A percentile compares a stretch with the other conserved stretches of the same genome.
Conservation (phyloP, 495 filamentous ascomycete species). For the Margaritispora aquatica region DNA sequence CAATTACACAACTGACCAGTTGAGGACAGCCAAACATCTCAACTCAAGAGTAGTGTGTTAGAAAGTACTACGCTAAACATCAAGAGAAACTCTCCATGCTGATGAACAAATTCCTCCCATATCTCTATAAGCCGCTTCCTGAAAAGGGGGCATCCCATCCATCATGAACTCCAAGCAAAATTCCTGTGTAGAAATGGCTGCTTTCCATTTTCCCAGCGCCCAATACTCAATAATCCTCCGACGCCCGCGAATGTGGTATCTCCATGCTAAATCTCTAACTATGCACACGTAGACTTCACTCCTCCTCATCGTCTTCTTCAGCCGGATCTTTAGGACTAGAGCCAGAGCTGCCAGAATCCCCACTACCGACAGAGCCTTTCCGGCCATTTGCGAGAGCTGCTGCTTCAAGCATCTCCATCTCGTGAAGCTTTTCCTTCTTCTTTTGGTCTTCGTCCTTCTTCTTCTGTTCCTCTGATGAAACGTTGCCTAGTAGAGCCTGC, state of each 20-base stretch:
- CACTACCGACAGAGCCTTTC: constrained; percentile 13
- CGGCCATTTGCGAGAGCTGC: constrained; percentile 31
- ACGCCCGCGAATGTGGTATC: neutral
- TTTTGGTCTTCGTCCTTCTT: constrained; percentile 38
- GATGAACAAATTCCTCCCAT: too few relatives aligned
- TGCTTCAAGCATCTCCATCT: constrained; percentile 50
- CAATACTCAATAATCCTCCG: neutral
- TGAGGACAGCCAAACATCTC: too few relatives aligned
- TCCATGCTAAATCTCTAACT: neutral
- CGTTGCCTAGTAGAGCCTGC: constrained; percentile 26
- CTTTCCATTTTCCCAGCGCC: neutral
- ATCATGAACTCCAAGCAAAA: neutral
- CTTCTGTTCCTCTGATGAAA: constrained; percentile 24
- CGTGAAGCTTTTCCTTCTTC: constrained; percentile 45
- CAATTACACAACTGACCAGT: too few relatives aligned
- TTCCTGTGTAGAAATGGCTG: neutral
- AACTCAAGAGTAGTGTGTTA: too few relatives aligned
- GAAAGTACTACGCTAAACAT: neutral
- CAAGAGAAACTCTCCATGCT: neutral
- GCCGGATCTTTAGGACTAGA: neutral
- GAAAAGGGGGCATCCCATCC: neutral
- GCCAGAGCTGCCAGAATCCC: constrained; percentile 16
- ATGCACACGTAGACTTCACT: neutral
- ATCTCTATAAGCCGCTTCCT: neutral
- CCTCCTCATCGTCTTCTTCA: constrained; percentile 1